Base-by-base conservation (phyloP, 305 asterid species). In the Fraxinus paxiana region DNA sequence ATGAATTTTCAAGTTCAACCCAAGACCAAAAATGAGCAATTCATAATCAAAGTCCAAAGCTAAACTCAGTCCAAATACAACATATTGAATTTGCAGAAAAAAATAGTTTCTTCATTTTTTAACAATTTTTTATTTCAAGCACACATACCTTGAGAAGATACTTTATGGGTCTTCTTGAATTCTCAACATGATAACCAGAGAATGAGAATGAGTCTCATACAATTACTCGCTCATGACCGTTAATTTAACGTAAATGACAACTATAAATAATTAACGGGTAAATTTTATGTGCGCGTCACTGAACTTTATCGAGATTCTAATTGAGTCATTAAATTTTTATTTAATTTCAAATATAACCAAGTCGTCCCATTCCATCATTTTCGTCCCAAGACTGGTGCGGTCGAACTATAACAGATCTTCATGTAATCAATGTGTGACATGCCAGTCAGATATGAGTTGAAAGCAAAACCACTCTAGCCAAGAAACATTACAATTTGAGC, bases 111-210 rank as follows among this genome's bases (percentile, higher is more conserved):
- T 59, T 59, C 69, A 59, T 30, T 31, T 46, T 79, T 43, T 2
- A 34, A 24, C 59, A 78, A 63, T 22, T 79, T 73, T 4, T n/a
- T 2, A 31, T 41, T 30, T 5, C 35, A 43, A 33, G 26, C 2
- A 33, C 2, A 33, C 83, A 51, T 56, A 80, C 83, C 83, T 72
- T 77, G 72, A 71, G 34, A 70, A 48, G 0, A 33, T 20, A 51
- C 22, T 20, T 51, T 24, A 12, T 13, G 37, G 56, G n/a, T 54
- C 38, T 54, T 34, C 59, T 35, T 17, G 82, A 70, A 67, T 79
- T 69, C 30, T 72, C 26, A 1, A 38, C 43, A 0, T 34, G 43
- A 13, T 70, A n/a, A 54, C 54, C 13, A 48, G 30, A 26, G 30
- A 26, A 26, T 26, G 30, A 79, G 31, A 43, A 71, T 20, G 73